Evolutionary conservation across 768 basidiomycete species (phyloP), one percentile per base, ranked within the genome.

Genomic region (Naganishia vishniacii): DNA sequence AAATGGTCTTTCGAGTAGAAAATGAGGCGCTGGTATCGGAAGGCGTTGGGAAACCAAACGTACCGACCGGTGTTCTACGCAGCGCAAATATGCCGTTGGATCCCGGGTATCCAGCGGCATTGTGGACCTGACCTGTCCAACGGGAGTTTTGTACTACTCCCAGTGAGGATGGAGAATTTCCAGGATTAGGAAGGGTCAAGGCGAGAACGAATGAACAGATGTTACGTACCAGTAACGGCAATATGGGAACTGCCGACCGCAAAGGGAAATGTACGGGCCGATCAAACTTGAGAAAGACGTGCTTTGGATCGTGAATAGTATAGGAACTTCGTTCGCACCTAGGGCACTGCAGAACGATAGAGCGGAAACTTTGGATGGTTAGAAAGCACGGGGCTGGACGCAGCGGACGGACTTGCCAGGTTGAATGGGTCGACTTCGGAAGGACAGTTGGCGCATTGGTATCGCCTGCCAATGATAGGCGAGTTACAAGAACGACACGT

Each of bases 361-460:
- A 13, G 34, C 20, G 37, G 37, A n/a, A 5, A 2, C 7, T 37
- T 37, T 15, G 15, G 34, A 37, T 37, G 15, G 7, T 15, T 37
- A 15, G 34, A 15, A 44, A 25, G 4, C 2, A 28, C 23, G 42
- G 11, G 20, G 40, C 42, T 37, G 1, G 15, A 4, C 26, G 40
- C 12, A 4, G 28, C 32, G 5, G 2, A n/a, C 23, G 15, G 5
- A 75, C 83, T 62, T 73, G 94, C 92, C 71, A 95, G 78, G 73
- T 83, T 93, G 75, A 84, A 92, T 11, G 84, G 75, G 20, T 78
- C 79, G 0, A 89, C 85, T 41, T 80, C 80, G 4, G 91, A 91
- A 0, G 89, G 84, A 71, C 93, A 97, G 65, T 86, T 87, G 15
- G 87, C 89, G 72, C 93, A 97, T 73, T 95, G 92, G 74, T 87